Evolutionary conservation across 495 filamentous ascomycete genomes (phyloP), one percentile per base, ranked within the genome.

Genomic region (Aspergillus cavernicola): DNA sequence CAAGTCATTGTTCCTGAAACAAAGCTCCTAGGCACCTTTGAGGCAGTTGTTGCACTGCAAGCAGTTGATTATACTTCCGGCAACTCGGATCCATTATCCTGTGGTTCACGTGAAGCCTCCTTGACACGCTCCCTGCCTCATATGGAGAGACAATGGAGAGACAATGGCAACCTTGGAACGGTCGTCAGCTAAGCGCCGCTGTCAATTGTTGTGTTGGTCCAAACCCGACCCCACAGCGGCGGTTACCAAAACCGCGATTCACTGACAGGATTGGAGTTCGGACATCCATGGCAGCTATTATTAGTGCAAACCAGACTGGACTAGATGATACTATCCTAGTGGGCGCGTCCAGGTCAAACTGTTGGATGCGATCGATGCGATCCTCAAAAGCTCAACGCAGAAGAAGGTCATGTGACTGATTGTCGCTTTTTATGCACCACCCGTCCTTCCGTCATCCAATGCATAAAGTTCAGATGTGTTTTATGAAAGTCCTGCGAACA

Each of bases 1-100:
- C 26, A 36, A 19, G 44, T 24, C 20, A 35, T 47, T 47, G 44
- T 36, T 8, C 44, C 9, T 47, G 44, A 36, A 36, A 47, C 44
- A 24, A n/a, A 11, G 8, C 12, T 24, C 23, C 38, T 9, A 40
- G 18, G 19, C 19, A 6, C 16, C 11, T 40, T 40, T 19, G 38
- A 11, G 16, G 15, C 19, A n/a, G 7, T 18, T 16, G n/a, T 18
- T 16, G 24, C 24, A 28, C 15, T 8, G 6, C 6, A 18, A 15
- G 15, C 35, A 38, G 8, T 22, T 9, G 15, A 40, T 22, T 22
- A 6, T 28, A 22, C 23, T 42, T 28, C 7, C 19, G 18, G 6
- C 23, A 4, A 18, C 4, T 42, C 3, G 22, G 9, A 26, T 13
- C n/a, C 12, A 26, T 42, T 7, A 15, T 40, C 12, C 1, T 26